Conservation (phyloP, 116 monocot species). For the Iris pallida region DNA sequence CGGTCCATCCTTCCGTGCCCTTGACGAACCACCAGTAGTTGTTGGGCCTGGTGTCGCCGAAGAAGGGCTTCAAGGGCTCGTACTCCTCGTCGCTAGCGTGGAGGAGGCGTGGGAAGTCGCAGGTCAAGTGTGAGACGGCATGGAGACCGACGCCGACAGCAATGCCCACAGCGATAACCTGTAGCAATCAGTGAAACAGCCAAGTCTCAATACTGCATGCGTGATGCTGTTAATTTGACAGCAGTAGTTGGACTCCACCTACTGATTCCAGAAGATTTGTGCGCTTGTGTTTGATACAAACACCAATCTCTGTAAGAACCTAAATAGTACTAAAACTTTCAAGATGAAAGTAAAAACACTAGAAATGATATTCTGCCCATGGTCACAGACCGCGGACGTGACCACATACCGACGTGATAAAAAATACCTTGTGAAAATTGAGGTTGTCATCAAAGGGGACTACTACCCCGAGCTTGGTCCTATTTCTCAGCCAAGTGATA, state of each 20-base stretch:
- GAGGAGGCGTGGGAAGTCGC: constrained; percentile 83
- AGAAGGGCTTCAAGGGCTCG: constrained; percentile 55
- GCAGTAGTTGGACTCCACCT: not conserved
- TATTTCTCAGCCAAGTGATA: constrained; percentile 86
- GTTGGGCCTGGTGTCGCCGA: constrained; percentile 51
- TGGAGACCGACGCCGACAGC: constrained; percentile 56
- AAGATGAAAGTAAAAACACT: not conserved
- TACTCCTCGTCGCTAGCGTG: constrained; percentile 62
- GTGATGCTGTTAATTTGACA: too few relatives aligned
- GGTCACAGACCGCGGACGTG: too few relatives aligned
- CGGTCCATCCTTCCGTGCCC: constrained; percentile 84
- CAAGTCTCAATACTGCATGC: not conserved
- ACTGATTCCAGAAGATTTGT: not conserved
- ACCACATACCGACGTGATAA: too few relatives aligned
- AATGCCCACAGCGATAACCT: constrained; percentile 65
- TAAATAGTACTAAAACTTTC: not conserved
- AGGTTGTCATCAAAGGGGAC: constrained; percentile 94
- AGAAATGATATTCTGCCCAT: too few relatives aligned
- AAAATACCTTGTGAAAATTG: constrained; percentile 79
- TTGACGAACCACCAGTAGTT: constrained; percentile 97
- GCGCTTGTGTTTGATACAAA: too few relatives aligned
- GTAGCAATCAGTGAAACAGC: not conserved
- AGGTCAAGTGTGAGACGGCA: constrained; percentile 65
- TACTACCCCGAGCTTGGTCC: constrained; percentile 50
- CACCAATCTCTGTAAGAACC: not conserved